Conservation (phyloP, 768 basidiomycete genomes). For the Boletus rufocinnamomeus region DNA sequence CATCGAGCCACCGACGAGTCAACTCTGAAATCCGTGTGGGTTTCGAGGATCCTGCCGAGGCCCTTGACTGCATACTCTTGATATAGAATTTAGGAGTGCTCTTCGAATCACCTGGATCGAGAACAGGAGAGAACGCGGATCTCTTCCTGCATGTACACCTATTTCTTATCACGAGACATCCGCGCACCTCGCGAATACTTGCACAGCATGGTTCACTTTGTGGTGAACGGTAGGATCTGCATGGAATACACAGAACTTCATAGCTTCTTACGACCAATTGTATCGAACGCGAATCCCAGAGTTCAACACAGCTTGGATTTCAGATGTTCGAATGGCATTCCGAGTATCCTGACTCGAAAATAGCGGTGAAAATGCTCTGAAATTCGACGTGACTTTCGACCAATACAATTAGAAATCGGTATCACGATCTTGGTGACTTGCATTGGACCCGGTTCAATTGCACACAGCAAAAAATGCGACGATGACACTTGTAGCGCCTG, state of each 20-base stretch:
- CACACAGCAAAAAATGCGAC: slow-evolving; percentile 8
- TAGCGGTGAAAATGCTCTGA: neutral
- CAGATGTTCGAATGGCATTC: neutral
- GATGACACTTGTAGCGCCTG: too few species aligned
- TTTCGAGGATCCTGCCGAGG: neutral
- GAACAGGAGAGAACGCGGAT: neutral
- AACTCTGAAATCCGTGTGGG: neutral
- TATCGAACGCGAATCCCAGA: neutral
- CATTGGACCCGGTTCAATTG: neutral
- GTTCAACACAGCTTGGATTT: neutral
- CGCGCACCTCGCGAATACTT: neutral
- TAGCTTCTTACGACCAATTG: neutral
- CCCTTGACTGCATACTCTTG: neutral
- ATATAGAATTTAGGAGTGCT: neutral
- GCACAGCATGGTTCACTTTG: neutral
- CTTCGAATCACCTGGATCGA: neutral
- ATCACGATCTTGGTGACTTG: neutral
- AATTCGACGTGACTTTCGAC: neutral
- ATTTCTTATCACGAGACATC: neutral
- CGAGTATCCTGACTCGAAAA: neutral
- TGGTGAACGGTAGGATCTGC: neutral
- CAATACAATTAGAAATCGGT: neutral
- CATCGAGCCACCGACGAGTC: neutral
- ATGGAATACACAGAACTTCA: neutral
- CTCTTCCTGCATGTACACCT: neutral